These are phyloP conservation scores for Hydnomerulius pinastri DNA, from an alignment of 768 basidiomycete genomes.

Conservation along the genomic window DNA sequence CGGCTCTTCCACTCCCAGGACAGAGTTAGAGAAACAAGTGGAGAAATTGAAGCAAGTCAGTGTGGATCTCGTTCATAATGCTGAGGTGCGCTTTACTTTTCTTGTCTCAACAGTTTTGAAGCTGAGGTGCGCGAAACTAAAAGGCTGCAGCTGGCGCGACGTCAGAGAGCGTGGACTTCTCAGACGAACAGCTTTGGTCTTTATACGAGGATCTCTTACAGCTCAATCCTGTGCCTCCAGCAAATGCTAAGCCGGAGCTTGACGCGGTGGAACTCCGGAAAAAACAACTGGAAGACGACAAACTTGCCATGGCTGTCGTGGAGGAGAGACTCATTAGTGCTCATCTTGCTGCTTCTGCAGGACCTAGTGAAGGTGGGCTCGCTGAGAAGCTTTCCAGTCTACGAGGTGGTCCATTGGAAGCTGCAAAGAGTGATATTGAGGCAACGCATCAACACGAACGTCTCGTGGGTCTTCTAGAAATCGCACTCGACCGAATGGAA, in stretches of 20 bases:
- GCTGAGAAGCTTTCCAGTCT: neutral
- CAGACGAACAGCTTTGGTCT: constrained; percentile 39
- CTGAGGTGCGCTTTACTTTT: constrained; percentile 1
- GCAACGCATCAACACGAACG: constrained; percentile 23
- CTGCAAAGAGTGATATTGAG: constrained; percentile 5
- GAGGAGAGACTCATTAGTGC: constrained; percentile 3
- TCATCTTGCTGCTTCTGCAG: neutral
- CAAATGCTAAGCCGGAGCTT: constrained; percentile 6
- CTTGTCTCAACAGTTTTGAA: neutral
- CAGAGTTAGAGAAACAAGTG: neutral
- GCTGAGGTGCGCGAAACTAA: neutral
- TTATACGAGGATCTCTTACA: constrained; percentile 45
- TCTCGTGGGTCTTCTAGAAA: constrained; percentile 37
- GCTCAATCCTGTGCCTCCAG: constrained; percentile 17
- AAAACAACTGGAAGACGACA: constrained; percentile 5
- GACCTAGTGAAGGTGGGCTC: neutral
- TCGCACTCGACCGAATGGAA: constrained; percentile 33
- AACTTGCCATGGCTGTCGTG: constrained; percentile 13
- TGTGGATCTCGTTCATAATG: neutral
- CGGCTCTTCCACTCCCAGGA: neutral
- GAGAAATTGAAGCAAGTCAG: neutral
- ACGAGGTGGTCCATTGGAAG: constrained; percentile 17
- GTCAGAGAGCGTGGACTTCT: neutral
- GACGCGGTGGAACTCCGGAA: neutral
- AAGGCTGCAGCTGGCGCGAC: neutral